phyloP scores from a whole-genome alignment of 164 flowering plant species.

The Cinnamomum micranthum region DNA sequence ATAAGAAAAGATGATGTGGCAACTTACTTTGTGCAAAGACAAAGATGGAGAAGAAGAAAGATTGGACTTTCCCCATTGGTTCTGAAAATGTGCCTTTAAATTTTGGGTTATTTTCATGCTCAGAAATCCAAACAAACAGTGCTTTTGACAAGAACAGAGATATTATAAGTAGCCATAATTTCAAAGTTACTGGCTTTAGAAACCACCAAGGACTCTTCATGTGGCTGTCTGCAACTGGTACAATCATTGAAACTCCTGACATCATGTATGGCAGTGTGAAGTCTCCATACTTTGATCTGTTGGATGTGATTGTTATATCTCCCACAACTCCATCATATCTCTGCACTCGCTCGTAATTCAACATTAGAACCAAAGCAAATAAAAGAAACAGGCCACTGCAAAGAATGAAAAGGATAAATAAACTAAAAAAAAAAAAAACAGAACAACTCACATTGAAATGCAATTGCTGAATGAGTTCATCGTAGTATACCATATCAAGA shows the following conservation, averaged over 20 bases:
- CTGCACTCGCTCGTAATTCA: not conserved
- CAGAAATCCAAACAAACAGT: not conserved
- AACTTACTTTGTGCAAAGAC: not conserved
- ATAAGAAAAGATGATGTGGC: not conserved
- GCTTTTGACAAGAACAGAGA: not conserved
- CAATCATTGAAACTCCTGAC: slow-evolving; percentile 38
- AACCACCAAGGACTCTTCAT: not conserved
- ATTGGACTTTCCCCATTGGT: not conserved
- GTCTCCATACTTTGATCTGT: slow-evolving; percentile 31
- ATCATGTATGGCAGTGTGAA: slow-evolving; percentile 42
- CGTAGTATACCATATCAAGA: not conserved
- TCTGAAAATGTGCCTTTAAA: not conserved
- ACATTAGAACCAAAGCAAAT: not conserved
- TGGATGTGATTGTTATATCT: slow-evolving; percentile 21
- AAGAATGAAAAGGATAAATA: no score
- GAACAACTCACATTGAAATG: not conserved
- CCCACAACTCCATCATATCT: slow-evolving; percentile 9
- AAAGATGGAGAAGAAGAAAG: not conserved
- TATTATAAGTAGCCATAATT: not conserved
- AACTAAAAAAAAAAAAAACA: no score
- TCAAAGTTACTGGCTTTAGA: not conserved
- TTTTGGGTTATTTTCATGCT: not conserved
- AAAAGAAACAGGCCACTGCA: not conserved
- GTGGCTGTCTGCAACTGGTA: slow-evolving; percentile 16
- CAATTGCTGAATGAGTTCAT: slow-evolving; percentile 6